Conservation (phyloP, 2,329 filamentous ascomycete species). For the Pseudofabraea citricarpa region DNA sequence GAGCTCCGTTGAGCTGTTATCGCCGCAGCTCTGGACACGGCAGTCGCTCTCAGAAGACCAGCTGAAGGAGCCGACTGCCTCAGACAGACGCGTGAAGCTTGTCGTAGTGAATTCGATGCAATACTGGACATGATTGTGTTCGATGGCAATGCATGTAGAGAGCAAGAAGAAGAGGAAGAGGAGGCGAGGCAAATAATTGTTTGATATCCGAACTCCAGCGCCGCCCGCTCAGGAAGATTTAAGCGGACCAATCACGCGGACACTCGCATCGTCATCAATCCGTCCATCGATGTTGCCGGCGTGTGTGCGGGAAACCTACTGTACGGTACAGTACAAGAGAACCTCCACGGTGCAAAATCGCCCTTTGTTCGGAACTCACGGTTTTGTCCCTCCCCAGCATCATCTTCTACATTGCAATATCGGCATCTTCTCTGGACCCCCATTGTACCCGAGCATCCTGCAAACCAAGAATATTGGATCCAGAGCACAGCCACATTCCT, state of each 20-base stretch:
- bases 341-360: too few species aligned
- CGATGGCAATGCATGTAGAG: slow-evolving; percentile 5
- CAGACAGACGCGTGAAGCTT: slow-evolving; percentile 26
- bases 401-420: too few species aligned
- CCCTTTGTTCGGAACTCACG: too few species aligned
- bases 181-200: slow-evolving; percentile 8
- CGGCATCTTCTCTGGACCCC: too few species aligned
- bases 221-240: not conserved
- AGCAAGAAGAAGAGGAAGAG: slow-evolving; percentile 4
- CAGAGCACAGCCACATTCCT: slow-evolving; percentile 19
- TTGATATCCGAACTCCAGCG: not conserved
- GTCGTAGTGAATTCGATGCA: slow-evolving; percentile 25
- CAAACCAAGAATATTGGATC: slow-evolving; percentile 6
- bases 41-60: slow-evolving; percentile 19
- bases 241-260: not conserved
- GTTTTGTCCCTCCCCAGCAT: too few species aligned
- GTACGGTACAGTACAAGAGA: too few species aligned
- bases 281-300: too few species aligned
- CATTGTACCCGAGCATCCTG: not conserved
- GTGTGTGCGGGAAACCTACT: too few species aligned
- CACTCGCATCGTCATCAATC: not conserved
- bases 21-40: slow-evolving; percentile 14
- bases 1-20: slow-evolving; percentile 17
- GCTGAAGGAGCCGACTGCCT: slow-evolving; percentile 20
- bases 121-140: slow-evolving; percentile 22